Base-by-base conservation (phyloP, 768 basidiomycete genomes). In the Lactarius evosmus region DNA sequence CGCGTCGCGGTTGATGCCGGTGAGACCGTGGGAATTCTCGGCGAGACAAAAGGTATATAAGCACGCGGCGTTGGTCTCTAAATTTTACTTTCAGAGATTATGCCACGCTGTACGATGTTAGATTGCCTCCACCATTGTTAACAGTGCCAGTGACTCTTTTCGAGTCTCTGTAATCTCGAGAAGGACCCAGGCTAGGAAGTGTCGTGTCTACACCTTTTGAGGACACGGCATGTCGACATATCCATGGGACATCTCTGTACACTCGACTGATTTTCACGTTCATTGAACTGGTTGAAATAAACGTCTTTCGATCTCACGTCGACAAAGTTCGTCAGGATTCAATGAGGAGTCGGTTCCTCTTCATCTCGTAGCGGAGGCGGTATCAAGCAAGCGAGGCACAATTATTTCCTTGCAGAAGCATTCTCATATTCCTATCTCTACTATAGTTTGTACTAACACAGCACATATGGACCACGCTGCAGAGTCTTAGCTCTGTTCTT, bases 101-200 rank as follows among this genome's bases (percentile, higher is more conserved):
- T 83, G 83, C 83, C 83, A 85, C 83, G 83, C 83, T 84, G 83
- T 78, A 74, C 83, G 83, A 80, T 78, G 83, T 75, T 54, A 74
- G 77, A 71, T 44, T 62, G 64, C 25, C 70, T 73, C 75, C 64
- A 84, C 83, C 82, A 73, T 83, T 78, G 83, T 77, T 74, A 78
- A 78, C 83, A 84, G 83, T 85, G 83, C 83, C 83, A 84, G 83
- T 80, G 80, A 83, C 78, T 79, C 74, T 74, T 69, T 49, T 70
- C 59, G 71, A 73, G 78, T 78, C 82, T 76, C 81, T 83, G 78
- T 74, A 74, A 80, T 83, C 82, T 82, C 82, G 71, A 83, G 80
- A 85, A 63, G 16, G 56, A 71, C 73, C 75, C 83, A 84, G 83
- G 79, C 70, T 84, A 84, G 83, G 83, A 85, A 85, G 82, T 85